Base-by-base conservation (phyloP, 2,329 filamentous ascomycete genomes). In the Elsinoe ampelina region DNA sequence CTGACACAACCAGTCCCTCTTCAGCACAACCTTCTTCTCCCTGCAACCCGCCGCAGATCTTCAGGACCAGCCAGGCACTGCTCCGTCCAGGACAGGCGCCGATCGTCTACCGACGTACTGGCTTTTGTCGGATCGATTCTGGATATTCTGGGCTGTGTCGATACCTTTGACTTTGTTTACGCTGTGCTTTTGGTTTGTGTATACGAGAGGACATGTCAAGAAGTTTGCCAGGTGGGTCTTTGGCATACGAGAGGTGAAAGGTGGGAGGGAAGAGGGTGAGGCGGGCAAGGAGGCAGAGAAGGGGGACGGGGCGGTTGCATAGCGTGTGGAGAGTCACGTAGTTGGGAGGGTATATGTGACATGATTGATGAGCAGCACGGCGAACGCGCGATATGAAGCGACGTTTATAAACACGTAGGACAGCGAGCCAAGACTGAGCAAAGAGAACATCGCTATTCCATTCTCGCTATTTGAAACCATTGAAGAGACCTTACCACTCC, bases 401-500 rank as follows among this genome's bases (percentile, higher is more conserved):
- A 22, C 5, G 2, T 5, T 22, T 5, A 22, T 22, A 5, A 5
- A 22, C 22, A 22, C 22, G 22, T 5, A 22, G 22, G 2, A 22
- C 22, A 22, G 22, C 22, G 22, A 5, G 5, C 5, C 26, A 7
- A 26, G 26, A 13, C 30, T 26, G 41, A 1, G 26, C 41, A 45
- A 45, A 30, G 26, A 30, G 22, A 35, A 50, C 22, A 50, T 26
- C 41, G 41, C 41, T 45, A 26, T 26, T 30, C 7, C 41, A 26
- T 45, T 45, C 41, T 45, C 41, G 41, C 41, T 45, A 30, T 12
- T 22, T 45, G 26, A 45, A 22, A 6, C 39, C 2, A 45, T 26
- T 45, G 19, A 11, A 45, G 3, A 26, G 13, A 32, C 32, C 60
- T 60, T 60, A 95, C 90, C 91, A 96, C 68, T 95, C 90, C 63